Conservation (phyloP, 371 early-diverging fungal species). For the Catenaria anguillulae region DNA sequence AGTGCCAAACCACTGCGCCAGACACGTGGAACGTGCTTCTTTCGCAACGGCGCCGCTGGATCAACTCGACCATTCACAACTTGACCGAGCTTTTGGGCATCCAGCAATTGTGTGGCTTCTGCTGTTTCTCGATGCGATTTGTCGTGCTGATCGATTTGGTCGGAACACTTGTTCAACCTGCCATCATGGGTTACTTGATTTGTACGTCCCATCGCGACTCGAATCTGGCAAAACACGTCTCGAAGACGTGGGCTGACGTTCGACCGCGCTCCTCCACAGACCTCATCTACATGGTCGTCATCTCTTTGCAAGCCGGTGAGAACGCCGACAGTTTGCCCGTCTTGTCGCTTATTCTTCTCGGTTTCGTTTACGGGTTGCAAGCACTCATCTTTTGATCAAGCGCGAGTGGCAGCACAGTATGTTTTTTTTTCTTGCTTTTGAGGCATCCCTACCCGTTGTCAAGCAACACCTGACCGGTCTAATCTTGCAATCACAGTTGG, state of each 20-base stretch:
- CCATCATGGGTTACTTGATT: constrained; percentile 66
- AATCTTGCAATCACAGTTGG: no score
- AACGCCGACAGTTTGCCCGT: constrained; percentile 35
- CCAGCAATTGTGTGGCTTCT: constrained; percentile 86
- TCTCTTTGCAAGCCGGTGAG: constrained; percentile 25
- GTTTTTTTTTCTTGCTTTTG: no score
- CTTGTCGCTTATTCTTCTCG: constrained; percentile 50
- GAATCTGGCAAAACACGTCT: no score
- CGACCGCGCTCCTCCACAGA: no score
- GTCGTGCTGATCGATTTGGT: constrained; percentile 85
- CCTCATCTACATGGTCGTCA: constrained; percentile 7
- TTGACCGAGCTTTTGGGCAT: constrained; percentile 76
- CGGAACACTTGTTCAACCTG: constrained; percentile 85
- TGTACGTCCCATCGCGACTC: no score
- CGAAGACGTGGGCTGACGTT: no score
- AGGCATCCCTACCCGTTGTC: no score
- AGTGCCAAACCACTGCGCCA: constrained; percentile 92
- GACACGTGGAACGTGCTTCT: constrained; percentile 70
- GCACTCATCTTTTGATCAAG: constrained; percentile 68
- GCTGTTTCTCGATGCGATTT: constrained; percentile 97
- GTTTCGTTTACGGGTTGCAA: constrained; percentile 60
- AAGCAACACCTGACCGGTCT: no score
- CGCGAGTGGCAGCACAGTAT: constrained; percentile 56
- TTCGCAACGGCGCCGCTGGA: constrained; percentile 93
- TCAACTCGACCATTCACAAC: constrained; percentile 95